A percentile compares a stretch with the other conserved stretches of the same genome.
Evolutionary conservation across 768 basidiomycete species (phyloP).

Genomic region (Lactarius evosmus): DNA sequence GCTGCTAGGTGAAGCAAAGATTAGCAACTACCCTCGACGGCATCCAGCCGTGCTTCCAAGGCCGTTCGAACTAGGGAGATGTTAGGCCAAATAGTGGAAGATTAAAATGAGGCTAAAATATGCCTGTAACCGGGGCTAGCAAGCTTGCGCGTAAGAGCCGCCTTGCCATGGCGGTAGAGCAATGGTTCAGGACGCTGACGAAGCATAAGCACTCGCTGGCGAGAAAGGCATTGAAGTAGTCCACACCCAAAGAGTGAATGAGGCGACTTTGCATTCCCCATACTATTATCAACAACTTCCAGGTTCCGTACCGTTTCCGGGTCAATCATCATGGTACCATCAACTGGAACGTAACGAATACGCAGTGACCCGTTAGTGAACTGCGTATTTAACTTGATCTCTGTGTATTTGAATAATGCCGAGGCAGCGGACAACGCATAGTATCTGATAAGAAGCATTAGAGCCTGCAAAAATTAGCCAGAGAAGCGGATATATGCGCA

Average conservation of each 20-base stretch:
- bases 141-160: conserved; percentile 77
- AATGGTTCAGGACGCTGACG: conserved; percentile 67
- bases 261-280: conserved; percentile 57
- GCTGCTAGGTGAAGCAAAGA: background rate
- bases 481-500: conserved; percentile 40
- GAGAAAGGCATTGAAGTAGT: background rate
- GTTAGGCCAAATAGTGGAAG: background rate
- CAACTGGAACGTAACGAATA: conserved; percentile 72
- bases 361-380: conserved; percentile 69
- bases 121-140: conserved; percentile 77
- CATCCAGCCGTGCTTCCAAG: conserved; percentile 81
- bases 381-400: conserved; percentile 61
- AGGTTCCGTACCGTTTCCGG: conserved; percentile 83
- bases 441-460: conserved; percentile 51
- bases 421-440: conserved; percentile 83
- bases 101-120: background rate
- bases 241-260: conserved; percentile 79
- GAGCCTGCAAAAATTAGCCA: conserved; percentile 1
- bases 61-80: conserved; percentile 48
- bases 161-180: conserved; percentile 87
- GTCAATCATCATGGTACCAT: conserved; percentile 96
- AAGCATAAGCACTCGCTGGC: background rate
- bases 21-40: conserved; percentile 62
- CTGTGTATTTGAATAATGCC: conserved; percentile 85
- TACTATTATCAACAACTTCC: conserved; percentile 87